Percentiles rank a stretch among this genome's conserved stretches.
phyloP scores from a whole-genome alignment of 1,139 yeast species.

The Williopsis jadinii region DNA sequence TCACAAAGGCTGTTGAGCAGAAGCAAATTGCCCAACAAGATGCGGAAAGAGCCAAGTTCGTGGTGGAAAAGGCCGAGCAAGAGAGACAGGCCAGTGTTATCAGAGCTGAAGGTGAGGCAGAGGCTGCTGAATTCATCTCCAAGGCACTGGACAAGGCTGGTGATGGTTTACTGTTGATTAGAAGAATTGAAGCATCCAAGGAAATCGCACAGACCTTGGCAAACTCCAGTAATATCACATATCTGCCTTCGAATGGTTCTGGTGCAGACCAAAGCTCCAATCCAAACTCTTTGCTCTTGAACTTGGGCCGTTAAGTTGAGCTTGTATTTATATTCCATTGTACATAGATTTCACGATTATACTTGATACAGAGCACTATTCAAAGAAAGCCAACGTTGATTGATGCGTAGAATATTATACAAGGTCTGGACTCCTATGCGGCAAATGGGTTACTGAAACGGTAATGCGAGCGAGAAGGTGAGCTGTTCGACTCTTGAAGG shows the following conservation, averaged over 20 bases:
- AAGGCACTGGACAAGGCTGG: conserved; percentile 93
- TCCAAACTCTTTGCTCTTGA: conserved; percentile 44
- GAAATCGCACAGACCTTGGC: conserved; percentile 90
- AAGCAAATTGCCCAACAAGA: conserved; percentile 99
- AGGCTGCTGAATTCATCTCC: conserved; percentile 92
- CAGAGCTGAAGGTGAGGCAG: conserved; percentile 99
- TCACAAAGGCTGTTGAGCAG: conserved; percentile 97
- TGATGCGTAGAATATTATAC: not conserved
- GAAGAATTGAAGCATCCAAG: conserved; percentile 95
- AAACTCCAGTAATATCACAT: conserved; percentile 79
- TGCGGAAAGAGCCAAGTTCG: conserved; percentile 92
- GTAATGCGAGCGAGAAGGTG: too few relatives aligned
- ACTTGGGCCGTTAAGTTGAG: conserved; percentile 44
- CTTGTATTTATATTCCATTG: too few relatives aligned
- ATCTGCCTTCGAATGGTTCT: conserved; percentile 52
- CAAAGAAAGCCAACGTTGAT: too few relatives aligned
- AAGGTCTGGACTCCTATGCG: not conserved
- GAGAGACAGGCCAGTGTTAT: conserved; percentile 92
- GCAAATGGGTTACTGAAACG: too few relatives aligned
- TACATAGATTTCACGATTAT: too few relatives aligned
- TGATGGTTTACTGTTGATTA: conserved; percentile 87
- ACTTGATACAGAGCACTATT: too few relatives aligned
- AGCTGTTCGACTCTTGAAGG: too few relatives aligned
- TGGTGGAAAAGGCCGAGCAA: conserved; percentile 96
- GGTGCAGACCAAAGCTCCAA: conserved; percentile 26